Base-by-base conservation (phyloP, 768 basidiomycete species). In the Lentinus tigrinus region DNA sequence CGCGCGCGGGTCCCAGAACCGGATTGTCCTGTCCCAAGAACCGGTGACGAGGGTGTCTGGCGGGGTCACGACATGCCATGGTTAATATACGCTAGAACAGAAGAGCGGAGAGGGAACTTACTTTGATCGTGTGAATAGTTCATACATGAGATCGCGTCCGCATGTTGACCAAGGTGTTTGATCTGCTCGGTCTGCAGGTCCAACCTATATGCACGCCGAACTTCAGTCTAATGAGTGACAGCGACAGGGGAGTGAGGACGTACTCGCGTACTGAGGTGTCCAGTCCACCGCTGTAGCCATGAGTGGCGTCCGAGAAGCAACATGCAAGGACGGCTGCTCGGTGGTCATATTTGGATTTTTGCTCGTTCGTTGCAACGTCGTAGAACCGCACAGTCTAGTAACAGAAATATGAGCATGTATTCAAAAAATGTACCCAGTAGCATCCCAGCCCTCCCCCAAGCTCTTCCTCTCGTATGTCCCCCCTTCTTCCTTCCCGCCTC, bases 21-120 rank as follows among this genome's bases (percentile, higher is more conserved):
- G 88, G 24, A 98, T 67, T 0, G 92, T 89, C 47, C 88, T 84
- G 70, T 98, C 95, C 94, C 95, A 98, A 16, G 94, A 95, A 11
- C 90, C 93, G 0, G 93, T 89, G 44, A 98, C 81, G 24, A 98
- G 77, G 1, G 74, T 60, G 65, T 90, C 93, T 95, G 64, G 4
- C 48, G 11, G 11, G 24, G 0, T 8, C 31, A 31, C 2, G 27
- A 49, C 19, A 36, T 17, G 8, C 14, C 13, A 28, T 16, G 47
- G 19, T n/a, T 27, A 56, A 31, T 34, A 39, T 16, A 8, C 8
- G 44, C 11, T 14, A 28, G 10, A 49, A 11, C 34, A 42, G 19
- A 5, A n/a, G 10, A 54, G 40, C 31, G 28, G 24, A 24, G 23
- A 49, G 28, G 36, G 3, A 10, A 77, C 85, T 26, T 28, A 92